These are phyloP conservation scores for Penicillium salamii DNA, from an alignment of 495 filamentous ascomycete genomes.

Conservation along the genomic window DNA sequence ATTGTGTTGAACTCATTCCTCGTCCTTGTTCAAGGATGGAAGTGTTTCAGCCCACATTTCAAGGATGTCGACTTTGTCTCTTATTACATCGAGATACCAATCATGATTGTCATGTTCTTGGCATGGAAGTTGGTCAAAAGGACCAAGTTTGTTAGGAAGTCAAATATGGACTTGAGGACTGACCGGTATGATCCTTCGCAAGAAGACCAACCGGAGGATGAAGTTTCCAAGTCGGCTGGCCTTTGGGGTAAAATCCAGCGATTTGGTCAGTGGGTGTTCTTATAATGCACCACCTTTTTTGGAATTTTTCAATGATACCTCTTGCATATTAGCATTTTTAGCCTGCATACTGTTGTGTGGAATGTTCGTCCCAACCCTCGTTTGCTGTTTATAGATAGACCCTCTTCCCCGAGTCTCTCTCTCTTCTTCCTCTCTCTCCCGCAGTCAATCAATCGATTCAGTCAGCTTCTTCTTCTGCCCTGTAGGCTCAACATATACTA, in stretches of 20 bases:
- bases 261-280: conserved; percentile 35
- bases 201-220: conserved; percentile 1
- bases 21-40: conserved; percentile 61
- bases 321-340: neutral
- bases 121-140: conserved; percentile 50
- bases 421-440: too few relatives aligned
- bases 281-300: conserved; percentile 14
- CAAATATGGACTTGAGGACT: conserved; percentile 50
- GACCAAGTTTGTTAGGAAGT: conserved; percentile 34
- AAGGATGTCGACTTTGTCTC: conserved; percentile 50
- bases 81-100: conserved; percentile 48
- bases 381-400: too few relatives aligned
- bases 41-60: conserved; percentile 52
- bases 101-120: conserved; percentile 51
- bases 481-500: too few relatives aligned
- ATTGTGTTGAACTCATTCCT: conserved; percentile 53
- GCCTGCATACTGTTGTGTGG: too few relatives aligned
- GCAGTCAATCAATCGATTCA: too few relatives aligned
- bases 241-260: conserved; percentile 20
- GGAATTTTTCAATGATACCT: conserved; percentile 3
- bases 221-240: conserved; percentile 12
- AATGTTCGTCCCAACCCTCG: too few relatives aligned
- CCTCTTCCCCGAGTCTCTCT: too few relatives aligned
- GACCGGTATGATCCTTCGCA: conserved; percentile 44
- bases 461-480: too few relatives aligned